Conservation (phyloP, 2,329 filamentous ascomycete species). For the Samsoniella hepiali region DNA sequence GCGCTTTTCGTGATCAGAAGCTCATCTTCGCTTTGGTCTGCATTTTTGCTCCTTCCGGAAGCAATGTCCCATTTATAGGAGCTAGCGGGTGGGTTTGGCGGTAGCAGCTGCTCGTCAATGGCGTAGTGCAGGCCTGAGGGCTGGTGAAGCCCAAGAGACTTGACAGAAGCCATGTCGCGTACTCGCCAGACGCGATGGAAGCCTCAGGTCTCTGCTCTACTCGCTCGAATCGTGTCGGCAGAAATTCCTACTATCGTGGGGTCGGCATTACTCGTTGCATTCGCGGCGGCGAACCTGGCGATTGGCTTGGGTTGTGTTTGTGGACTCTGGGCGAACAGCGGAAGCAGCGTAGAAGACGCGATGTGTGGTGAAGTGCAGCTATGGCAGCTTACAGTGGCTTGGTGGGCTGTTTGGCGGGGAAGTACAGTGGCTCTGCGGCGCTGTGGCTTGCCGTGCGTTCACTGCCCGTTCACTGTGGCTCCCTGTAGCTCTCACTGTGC, state of each 20-base stretch:
- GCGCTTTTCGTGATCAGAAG: slow-evolving; percentile 70
- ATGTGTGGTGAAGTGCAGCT: slow-evolving; percentile 5
- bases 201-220: not conserved
- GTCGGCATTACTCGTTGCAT: not conserved
- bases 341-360: slow-evolving; percentile 17
- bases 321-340: not conserved
- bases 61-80: slow-evolving; percentile 48
- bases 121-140: slow-evolving; percentile 81
- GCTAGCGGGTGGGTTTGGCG: slow-evolving; percentile 59
- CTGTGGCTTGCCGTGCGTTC: too few species aligned
- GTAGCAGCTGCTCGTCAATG: slow-evolving; percentile 74
- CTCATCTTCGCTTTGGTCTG: slow-evolving; percentile 65
- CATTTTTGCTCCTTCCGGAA: slow-evolving; percentile 63
- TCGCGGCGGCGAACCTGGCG: not conserved
- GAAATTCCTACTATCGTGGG: not conserved
- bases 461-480: slow-evolving; percentile 1
- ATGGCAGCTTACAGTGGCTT: not conserved
- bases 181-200: slow-evolving; percentile 32
- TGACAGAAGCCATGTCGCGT: slow-evolving; percentile 76
- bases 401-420: slow-evolving; percentile 12
- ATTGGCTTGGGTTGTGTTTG: not conserved
- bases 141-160: slow-evolving; percentile 86
- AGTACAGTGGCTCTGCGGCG: not conserved
- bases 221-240: not conserved
- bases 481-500: not conserved